Percentiles rank a stretch among this genome's conserved stretches.
These are phyloP conservation scores for Tetrapisispora fleetii DNA, from an alignment of 805 yeast genomes.

Conservation along the genomic window DNA sequence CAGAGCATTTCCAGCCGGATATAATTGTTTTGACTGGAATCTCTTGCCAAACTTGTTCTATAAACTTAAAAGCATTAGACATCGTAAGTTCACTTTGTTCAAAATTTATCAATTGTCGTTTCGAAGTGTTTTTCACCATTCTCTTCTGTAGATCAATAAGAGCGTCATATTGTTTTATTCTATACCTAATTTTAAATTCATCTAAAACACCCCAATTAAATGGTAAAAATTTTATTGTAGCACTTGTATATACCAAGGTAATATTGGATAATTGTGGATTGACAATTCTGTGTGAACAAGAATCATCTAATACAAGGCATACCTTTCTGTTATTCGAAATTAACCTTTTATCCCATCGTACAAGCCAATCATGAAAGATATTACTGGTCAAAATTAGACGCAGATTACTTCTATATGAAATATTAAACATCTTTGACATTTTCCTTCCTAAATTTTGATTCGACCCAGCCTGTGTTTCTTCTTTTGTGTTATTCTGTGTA, in stretches of 20 bases:
- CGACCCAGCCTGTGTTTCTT: background rate
- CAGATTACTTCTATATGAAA: slow-evolving; percentile 48
- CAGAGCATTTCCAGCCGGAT: slow-evolving; percentile 36
- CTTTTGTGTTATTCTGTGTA: background rate
- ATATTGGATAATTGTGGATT: slow-evolving; percentile 41
- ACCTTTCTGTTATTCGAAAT: slow-evolving; percentile 41
- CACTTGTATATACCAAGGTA: slow-evolving; percentile 31
- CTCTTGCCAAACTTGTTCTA: slow-evolving; percentile 46
- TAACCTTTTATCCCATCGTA: slow-evolving; percentile 49
- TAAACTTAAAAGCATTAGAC: slow-evolving; percentile 48
- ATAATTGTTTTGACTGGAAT: slow-evolving; percentile 31
- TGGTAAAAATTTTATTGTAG: slow-evolving; percentile 40
- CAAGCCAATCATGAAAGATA: slow-evolving; percentile 51
- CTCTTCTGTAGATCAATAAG: slow-evolving; percentile 26
- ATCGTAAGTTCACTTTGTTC: slow-evolving; percentile 41
- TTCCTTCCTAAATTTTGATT: slow-evolving; percentile 29
- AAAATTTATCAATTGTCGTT: slow-evolving; percentile 19
- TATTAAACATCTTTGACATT: slow-evolving; percentile 40
- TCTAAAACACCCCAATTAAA: slow-evolving; percentile 56
- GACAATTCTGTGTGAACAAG: slow-evolving; percentile 51
- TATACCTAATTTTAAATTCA: slow-evolving; percentile 48
- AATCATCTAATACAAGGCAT: slow-evolving; percentile 48
- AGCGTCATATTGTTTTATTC: slow-evolving; percentile 45
- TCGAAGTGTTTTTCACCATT: slow-evolving; percentile 6
- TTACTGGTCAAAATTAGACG: slow-evolving; percentile 57